Evolutionary conservation across 1,284 basidiomycete genomes (phyloP), one percentile per base, ranked within the genome.

Genomic region (Taiwanofungus camphoratus): DNA sequence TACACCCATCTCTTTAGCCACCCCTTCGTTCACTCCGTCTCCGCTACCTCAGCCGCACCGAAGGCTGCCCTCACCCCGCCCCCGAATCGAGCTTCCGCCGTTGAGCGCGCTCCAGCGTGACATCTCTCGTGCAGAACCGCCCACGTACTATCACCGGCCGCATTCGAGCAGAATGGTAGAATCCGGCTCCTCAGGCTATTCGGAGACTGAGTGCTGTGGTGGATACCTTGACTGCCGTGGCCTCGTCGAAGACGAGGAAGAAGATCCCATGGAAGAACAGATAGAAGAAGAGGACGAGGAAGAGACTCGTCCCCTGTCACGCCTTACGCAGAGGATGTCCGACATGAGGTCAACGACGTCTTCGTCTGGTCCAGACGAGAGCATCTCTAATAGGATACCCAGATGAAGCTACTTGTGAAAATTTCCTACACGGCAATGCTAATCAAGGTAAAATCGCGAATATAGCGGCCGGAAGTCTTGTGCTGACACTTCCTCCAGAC

Each of bases 191-290:
- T 41, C 12, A 9, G 20, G 18, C 26, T 49, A 42, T 42, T 37
- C 22, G 3, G 41, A 47, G 41, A 35, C 52, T 9, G 53, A 57
- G 29, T 76, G 73, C 53, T 75, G 73, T 49, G 73, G 69, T 19
- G 74, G 75, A 11, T 66, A 71, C 32, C 46, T 77, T 42, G 71
- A 76, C 52, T 75, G 74, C 54, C 60, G 60, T 15, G 65, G 62
- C n/a, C 61, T 75, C n/a, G 59, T 63, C 31, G 66, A 67, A 38
- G 61, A 64, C 6, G 61, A 64, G 3, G 59, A 60, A 23, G 60
- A 62, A 13, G 57, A 58, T 26, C 8, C 7, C 13, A n/a, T n/a
- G n/a, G n/a, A n/a, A 8, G 26, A n/a, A n/a, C 44, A 52, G 13
- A 41, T 46, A 9, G 50, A 51, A 22, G 53, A 56, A 18, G 48